Base-by-base conservation (phyloP, 495 filamentous ascomycete species). In the Pyronema omphalodes region DNA sequence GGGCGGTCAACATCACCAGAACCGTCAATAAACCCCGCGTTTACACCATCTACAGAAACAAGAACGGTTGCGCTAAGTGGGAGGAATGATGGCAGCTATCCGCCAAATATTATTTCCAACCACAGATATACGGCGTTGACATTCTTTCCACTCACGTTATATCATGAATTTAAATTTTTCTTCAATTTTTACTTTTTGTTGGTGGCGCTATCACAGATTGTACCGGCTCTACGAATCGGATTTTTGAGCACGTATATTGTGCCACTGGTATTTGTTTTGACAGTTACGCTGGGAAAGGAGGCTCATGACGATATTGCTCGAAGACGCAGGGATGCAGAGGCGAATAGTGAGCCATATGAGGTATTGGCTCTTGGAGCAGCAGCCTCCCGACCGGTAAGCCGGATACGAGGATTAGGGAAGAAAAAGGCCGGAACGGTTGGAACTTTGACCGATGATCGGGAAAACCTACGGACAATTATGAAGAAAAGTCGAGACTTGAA, bases 81-180 rank as follows among this genome's bases (percentile, higher is more conserved):
- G 9, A 9, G 12, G 12, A 47, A 23, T 47, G 44, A 19, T n/a
- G 18, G 18, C 2, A 12, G 12, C 9, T 50, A 63, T 34, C 84
- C 84, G n/a, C 75, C 79, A 12, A 99, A 99, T 65, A 75, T 83
- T 33, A 76, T 99, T 41, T 94, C 88, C 15, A 95, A 99, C 69
- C 88, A 93, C 41, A 95, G 95, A 76, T 99, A 95, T 64, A 94
- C 89, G n/a, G 78, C 86, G 0, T 85, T 86, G 74, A 91, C 81
- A 55, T 99, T 99, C 68, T 75, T 99, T 3, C 93, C 93, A 3
- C 74, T 86, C 19, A 96, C 93, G 0, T 72, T 96, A 9, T 99
- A 93, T 66, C 94, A 96, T 71, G 93, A 99, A 60, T 99, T 99
- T 64, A 94, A 87, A 44, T 96, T 96, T 70, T 99, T 99, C 69